Evolutionary conservation across 2,329 filamentous ascomycete species (phyloP), one percentile per base, ranked within the genome.

Genomic region (Colletotrichum orchidophilum): DNA sequence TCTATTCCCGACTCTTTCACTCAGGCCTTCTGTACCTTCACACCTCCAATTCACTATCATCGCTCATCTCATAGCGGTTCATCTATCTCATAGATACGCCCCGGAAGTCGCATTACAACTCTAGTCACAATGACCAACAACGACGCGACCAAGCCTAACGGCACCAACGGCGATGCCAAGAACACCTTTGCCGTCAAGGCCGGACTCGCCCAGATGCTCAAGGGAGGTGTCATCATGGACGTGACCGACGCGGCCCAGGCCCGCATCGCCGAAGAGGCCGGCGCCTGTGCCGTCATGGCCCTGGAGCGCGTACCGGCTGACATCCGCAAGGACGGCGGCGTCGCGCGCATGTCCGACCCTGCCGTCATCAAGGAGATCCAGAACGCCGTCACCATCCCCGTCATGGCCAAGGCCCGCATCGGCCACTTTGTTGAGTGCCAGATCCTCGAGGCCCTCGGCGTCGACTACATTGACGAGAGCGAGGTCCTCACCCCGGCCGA

Each of bases 141-240:
- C 67, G 57, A 72, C 49, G 50, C 59, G 11, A 29, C 27, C 53
- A 29, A 49, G 15, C 9, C 63, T 50, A 75, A 70, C 74, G 71
- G 71, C 72, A 54, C 69, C 59, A 76, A 78, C 61, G 74, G 73
- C 63, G 64, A 57, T 31, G 66, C 68, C 70, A 84, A 82, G 74
- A 78, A 83, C 75, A 87, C 90, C 82, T 97, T 98, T 83, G 92
- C 92, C 76, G 92, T 98, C 88, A 99, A 99, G 89, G 93, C 94
- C 64, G 96, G 96, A 71, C 87, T 99, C 75, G 96, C 96, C 27
- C 93, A 97, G 83, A 99, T 99, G 96, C 87, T 98, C 84, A 98
- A 98, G 88, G 96, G 96, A 81, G 96, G 96, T 78, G 96, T 99
- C 75, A 99, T 99, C 84, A 99, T 99, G 96, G 96, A 99, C 83